phyloP scores from a whole-genome alignment of 1,139 yeast species.

The Keqinozyma sinolaborantium region DNA sequence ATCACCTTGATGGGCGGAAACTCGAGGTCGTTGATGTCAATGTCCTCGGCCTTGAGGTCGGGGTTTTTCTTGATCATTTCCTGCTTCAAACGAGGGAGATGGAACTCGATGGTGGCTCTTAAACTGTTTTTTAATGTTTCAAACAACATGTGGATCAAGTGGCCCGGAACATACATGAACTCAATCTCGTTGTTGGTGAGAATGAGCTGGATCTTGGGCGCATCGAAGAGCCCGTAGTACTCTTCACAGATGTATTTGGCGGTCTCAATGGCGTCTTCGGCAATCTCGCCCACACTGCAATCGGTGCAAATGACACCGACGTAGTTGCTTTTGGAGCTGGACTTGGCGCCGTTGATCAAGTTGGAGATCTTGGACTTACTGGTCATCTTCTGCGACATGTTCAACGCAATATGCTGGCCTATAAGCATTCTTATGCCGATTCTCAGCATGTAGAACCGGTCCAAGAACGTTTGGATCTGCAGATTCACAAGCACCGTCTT shows the following conservation, averaged over 20 bases:
- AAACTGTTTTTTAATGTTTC: constrained; percentile 82
- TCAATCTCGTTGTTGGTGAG: constrained; percentile 64
- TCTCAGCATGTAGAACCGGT: constrained; percentile 80
- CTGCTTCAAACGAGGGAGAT: constrained; percentile 42
- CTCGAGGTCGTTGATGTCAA: constrained; percentile 59
- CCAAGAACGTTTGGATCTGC: constrained; percentile 72
- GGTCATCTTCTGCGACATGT: constrained; percentile 58
- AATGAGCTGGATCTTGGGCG: constrained; percentile 74
- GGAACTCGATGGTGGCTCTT: constrained; percentile 80
- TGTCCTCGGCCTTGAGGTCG: constrained; percentile 32
- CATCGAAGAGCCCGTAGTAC: constrained; percentile 77
- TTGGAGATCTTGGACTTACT: constrained; percentile 35
- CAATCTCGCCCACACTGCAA: constrained; percentile 75
- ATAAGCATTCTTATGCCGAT: constrained; percentile 87
- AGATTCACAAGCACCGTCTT: constrained; percentile 51
- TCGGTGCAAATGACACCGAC: constrained; percentile 85
- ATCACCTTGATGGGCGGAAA: constrained; percentile 86
- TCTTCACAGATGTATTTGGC: constrained; percentile 87
- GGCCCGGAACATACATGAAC: constrained; percentile 90
- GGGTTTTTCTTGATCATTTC: constrained; percentile 43
- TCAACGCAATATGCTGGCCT: constrained; percentile 83
- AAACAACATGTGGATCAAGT: constrained; percentile 81
- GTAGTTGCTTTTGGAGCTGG: constrained; percentile 42
- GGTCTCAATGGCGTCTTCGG: constrained; percentile 81
- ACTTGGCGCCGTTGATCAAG: constrained; percentile 28